A percentile compares a stretch with the other conserved stretches of the same genome.
Conservation (phyloP, 768 basidiomycete species). For the Psilocybe cyanescens region DNA sequence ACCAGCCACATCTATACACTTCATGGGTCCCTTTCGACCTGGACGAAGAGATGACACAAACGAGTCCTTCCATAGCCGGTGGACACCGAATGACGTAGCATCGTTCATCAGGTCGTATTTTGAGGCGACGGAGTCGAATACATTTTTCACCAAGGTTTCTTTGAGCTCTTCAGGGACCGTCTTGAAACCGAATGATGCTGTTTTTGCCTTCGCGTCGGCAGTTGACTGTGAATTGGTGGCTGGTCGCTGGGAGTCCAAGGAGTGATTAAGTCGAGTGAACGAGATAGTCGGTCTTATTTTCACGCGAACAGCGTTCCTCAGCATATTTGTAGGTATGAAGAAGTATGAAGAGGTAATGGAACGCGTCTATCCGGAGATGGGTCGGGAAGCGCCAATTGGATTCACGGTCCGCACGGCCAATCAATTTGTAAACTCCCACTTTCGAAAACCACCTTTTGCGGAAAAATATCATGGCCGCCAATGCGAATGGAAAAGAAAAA, state of each 20-base stretch:
- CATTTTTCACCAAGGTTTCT: constrained; percentile 87
- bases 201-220: constrained; percentile 35
- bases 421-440: constrained; percentile 14
- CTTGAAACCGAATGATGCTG: constrained; percentile 92
- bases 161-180: constrained; percentile 87
- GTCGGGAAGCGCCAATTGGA: constrained; percentile 1
- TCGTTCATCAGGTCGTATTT: constrained; percentile 99
- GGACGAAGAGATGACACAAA: constrained; percentile 79
- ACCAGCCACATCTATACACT: constrained; percentile 95
- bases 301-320: constrained; percentile 22
- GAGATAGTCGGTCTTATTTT: constrained; percentile 14
- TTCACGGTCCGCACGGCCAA: constrained; percentile 9
- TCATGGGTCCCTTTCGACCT: constrained; percentile 71
- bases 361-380: background rate
- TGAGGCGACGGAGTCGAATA: constrained; percentile 95
- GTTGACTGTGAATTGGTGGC: background rate
- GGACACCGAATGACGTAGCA: constrained; percentile 95
- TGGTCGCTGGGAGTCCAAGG: constrained; percentile 23
- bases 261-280: constrained; percentile 23
- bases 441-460: constrained; percentile 12
- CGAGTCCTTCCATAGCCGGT: constrained; percentile 95
- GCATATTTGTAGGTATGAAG: constrained; percentile 25
- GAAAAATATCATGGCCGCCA: constrained; percentile 23
- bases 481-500: constrained; percentile 50
- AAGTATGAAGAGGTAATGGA: background rate